Evolutionary conservation across 2,329 filamentous ascomycete genomes (phyloP), one percentile per base, ranked within the genome.

Genomic region (Cylindrodendrum hubeiense): DNA sequence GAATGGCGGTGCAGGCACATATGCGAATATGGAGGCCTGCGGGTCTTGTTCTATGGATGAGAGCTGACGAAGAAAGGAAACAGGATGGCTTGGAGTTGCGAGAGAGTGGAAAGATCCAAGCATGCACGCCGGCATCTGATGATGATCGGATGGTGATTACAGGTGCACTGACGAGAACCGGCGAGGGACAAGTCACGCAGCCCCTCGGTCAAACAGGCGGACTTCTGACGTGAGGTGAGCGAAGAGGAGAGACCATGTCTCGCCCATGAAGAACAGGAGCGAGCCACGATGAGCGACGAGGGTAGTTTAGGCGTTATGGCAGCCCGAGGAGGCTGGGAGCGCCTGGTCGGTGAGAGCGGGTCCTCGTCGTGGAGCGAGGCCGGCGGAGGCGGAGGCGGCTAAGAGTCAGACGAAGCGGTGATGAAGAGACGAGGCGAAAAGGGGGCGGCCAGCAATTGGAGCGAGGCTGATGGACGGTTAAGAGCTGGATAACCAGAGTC

Each of bases 301-400:
- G 68, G 63, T 63, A 58, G 54, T 63, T 65, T 67, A 60, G 67
- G 63, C 66, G 65, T 64, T 64, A 63, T 71, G 60, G 65, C 63
- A 61, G 51, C 39, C 56, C 44, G 46, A 67, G 72, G 67, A 71
- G 72, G 70, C 54, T 73, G 72, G 72, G 71, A 71, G 60, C 57
- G 66, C 63, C 60, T 17, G 55, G 24, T 60, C 60, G 56, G 65
- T 57, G 37, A 55, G 52, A 66, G 72, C 70, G 72, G 71, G 72
- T 73, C 72, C 67, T 58, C 65, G 67, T 69, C 70, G 68, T 70
- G 66, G 63, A 70, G 65, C 60, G 53, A 72, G 61, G 66, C 68
- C 69, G 67, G 65, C 55, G 62, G 54, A 63, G 54, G 59, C 53
- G 56, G 55, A 60, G 62, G 21, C 49, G 57, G 28, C 50, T n/a